Base-by-base conservation (phyloP, 192 early-diverging fungal genomes). In the Funneliformis mosseae region DNA sequence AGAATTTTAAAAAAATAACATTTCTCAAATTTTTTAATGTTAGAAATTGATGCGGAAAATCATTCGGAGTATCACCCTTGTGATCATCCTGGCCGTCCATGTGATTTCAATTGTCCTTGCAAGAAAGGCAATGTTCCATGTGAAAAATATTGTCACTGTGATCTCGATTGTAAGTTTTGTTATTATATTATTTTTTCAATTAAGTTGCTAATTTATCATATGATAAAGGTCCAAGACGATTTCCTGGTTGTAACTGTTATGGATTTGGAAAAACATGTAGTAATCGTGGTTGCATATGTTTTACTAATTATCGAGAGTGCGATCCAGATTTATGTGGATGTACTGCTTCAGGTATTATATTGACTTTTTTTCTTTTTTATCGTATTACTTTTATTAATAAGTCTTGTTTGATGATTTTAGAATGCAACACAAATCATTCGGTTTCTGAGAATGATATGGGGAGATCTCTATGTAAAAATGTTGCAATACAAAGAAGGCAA, bases 111-210 rank as follows among this genome's bases (percentile, higher is more conserved):
- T 38, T 79, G 78, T 16, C 66, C 67, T 59, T 79, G 78, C 21
- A 39, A 28, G n/a, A 39, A 70, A 61, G 78, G 78, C 6, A 79
- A 79, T 39, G n/a, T 68, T 38, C 59, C 25, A 18, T 79, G 78
- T 61, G 78, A 79, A 70, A 79, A 79, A 55, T 79, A 70, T 25
- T 79, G 78, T 60, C 78, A 66, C 10, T 79, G 78, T 70, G 78
- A 79, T 18, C 10, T 27, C 7, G 67, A 79, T 25, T 79, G 78
- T 79, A 79, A 50, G 46, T 59, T 14, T 43, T 45, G 28, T 45
- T 74, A 33, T 74, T 69, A 18, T 41, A 42, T 69, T 39, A 18
- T 67, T 67, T 7, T 33, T 9, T 33, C 10, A 6, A 67, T n/a
- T 11, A 48, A 25, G 12, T 72, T 42, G 5, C 16, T 46, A 18